phyloP scores from a whole-genome alignment of 768 basidiomycete genomes.

The Boletus patriciae region DNA sequence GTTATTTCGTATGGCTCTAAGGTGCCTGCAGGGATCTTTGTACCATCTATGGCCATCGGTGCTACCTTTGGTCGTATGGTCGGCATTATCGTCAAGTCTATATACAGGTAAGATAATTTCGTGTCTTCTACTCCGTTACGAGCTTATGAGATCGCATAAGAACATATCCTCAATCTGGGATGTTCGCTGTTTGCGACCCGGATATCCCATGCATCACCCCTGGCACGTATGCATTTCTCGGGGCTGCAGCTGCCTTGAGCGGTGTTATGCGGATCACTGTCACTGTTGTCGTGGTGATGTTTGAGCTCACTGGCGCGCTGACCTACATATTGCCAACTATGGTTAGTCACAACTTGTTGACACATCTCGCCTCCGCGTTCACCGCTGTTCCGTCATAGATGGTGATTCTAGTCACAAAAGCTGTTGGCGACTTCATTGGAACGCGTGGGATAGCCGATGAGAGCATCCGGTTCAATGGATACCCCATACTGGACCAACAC shows the following conservation, averaged over 20 bases:
- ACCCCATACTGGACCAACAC: constrained; percentile 94
- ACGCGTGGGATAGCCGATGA: constrained; percentile 95
- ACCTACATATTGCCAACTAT: constrained; percentile 98
- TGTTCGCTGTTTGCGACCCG: constrained; percentile 88
- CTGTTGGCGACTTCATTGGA: constrained; percentile 92
- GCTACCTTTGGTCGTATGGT: constrained; percentile 97
- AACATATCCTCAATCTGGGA: constrained; percentile 77
- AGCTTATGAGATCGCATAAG: constrained; percentile 39
- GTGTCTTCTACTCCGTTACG: not conserved
- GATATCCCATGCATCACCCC: constrained; percentile 97
- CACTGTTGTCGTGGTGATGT: constrained; percentile 99
- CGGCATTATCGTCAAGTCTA: constrained; percentile 92
- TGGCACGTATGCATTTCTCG: constrained; percentile 96
- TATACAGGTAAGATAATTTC: constrained; percentile 66
- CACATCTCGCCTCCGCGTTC: constrained; percentile 4
- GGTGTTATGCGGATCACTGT: constrained; percentile 98
- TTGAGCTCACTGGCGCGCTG: constrained; percentile 94
- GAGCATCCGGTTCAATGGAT: constrained; percentile 96
- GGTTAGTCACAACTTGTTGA: constrained; percentile 48
- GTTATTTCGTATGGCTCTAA: constrained; percentile 94
- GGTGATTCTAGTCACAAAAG: constrained; percentile 93
- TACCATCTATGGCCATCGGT: constrained; percentile 98
- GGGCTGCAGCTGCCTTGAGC: constrained; percentile 93
- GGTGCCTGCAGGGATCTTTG: constrained; percentile 97
- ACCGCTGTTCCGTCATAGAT: constrained; percentile 57